Evolutionary conservation across 495 filamentous ascomycete genomes (phyloP), one percentile per base, ranked within the genome.

Genomic region (Massariosphaeria phaeospora): DNA sequence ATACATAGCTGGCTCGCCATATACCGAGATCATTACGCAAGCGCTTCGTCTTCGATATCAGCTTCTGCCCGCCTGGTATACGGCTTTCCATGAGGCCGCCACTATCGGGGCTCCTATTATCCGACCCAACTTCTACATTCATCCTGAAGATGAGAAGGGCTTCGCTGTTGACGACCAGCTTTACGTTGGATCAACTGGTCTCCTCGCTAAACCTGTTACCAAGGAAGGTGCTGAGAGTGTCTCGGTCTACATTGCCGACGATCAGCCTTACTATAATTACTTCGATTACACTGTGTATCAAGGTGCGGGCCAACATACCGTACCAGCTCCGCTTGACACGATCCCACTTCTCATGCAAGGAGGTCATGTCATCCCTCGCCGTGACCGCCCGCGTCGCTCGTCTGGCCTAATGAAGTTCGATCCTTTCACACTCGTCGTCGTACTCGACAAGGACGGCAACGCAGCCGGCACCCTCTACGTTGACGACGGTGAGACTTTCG

Each of bases 31-130:
- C 65, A 91, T 96, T 61, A 83, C 87, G 0, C 82, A 90, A 50
- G 89, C 94, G 0, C 78, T 98, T 31, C 84, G 91, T 12, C 76
- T 97, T 36, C 80, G 93, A 29, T 98, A 98, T 69, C 81, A 84
- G 59, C 79, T 98, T 43, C 78, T 98, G 18, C 93, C 93, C 11
- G 81, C 87, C 10, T 97, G 91, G 93, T 98, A 98, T 65, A 96
- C 91, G 10, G 89, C 89, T 15, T 98, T 97, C 79, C 88, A 91
- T 52, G 83, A 91, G 63, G 89, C 93, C 10, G 83, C 83, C 57
- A 74, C 82, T 33, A 83, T 85, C 33, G 94, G 91, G 39, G 85
- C 79, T 23, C 93, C 93, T 12, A 91, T 98, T 65, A 73, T 97
- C 55, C 79, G 88, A 38, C 93, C 93, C 9, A 85, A 95, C 64